Evolutionary conservation across 768 basidiomycete species (phyloP).

Genomic region (Tricholoma matsutake): DNA sequence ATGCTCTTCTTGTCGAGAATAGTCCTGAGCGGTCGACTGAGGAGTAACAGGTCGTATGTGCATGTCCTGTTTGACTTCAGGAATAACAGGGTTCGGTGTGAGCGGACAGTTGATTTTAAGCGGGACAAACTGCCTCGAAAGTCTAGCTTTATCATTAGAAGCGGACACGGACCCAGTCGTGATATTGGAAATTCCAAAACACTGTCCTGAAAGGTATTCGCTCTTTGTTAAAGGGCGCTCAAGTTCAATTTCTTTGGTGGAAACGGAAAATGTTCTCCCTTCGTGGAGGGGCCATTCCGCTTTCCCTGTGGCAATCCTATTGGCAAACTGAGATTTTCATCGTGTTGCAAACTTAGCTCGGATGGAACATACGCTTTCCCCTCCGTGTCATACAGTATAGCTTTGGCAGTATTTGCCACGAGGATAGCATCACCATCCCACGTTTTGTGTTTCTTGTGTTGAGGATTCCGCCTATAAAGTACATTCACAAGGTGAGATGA

Average conservation of each 20-base stretch:
- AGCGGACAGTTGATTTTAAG: constrained; percentile 24
- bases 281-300: constrained; percentile 37
- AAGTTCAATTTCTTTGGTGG: constrained; percentile 62
- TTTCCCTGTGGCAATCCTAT: constrained; percentile 55
- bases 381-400: constrained; percentile 57
- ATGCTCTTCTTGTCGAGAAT: constrained; percentile 10
- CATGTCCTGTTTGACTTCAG: constrained; percentile 24
- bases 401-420: constrained; percentile 43
- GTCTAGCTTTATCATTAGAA: background rate
- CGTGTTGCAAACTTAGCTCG: background rate
- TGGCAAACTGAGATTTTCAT: background rate
- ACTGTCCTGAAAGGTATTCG: constrained; percentile 63
- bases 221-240: constrained; percentile 52
- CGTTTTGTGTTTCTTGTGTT: constrained; percentile 82
- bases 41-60: constrained; percentile 40
- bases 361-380: constrained; percentile 53
- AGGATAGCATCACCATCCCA: constrained; percentile 87
- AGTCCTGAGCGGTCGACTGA: constrained; percentile 18
- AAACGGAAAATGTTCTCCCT: constrained; percentile 36
- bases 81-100: constrained; percentile 13
- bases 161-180: background rate
- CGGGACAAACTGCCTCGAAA: constrained; percentile 19
- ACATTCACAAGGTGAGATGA: background rate
- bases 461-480: constrained; percentile 54
- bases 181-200: constrained; percentile 41